Conservation (phyloP, 805 yeast genomes). For the Maudiozyma serrabonitensis region DNA sequence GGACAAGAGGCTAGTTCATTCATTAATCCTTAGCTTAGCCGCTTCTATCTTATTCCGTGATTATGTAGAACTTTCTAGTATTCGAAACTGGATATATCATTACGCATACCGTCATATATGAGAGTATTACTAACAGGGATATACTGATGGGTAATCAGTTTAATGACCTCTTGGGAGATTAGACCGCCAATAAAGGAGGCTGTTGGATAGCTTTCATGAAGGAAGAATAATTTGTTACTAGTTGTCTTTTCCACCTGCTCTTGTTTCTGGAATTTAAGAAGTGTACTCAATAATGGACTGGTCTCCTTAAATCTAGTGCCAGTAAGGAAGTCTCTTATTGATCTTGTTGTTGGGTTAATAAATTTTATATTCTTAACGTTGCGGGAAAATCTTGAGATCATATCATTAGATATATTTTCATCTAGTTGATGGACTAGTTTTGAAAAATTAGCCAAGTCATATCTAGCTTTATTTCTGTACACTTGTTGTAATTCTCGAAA, state of each 20-base stretch:
- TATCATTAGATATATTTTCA: not conserved
- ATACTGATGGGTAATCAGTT: slow-evolving; percentile 69
- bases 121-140: slow-evolving; percentile 55
- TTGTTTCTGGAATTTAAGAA: not conserved
- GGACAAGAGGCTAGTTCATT: no score
- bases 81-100: not conserved
- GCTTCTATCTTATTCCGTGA: not conserved
- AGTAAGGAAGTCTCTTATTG: not conserved
- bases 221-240: not conserved
- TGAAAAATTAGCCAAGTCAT: slow-evolving; percentile 39
- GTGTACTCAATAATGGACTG: not conserved
- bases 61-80: not conserved
- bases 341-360: slow-evolving; percentile 23
- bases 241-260: not conserved
- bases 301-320: not conserved
- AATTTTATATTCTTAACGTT: slow-evolving; percentile 32
- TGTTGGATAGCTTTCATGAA: slow-evolving; percentile 29
- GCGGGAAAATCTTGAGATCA: not conserved
- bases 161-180: slow-evolving; percentile 75
- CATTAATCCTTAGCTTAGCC: no score
- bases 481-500: slow-evolving; percentile 51
- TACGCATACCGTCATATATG: not conserved
- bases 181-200: slow-evolving; percentile 68
- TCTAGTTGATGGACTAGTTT: slow-evolving; percentile 7
- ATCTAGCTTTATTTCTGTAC: slow-evolving; percentile 45